Percentiles rank a stretch among this genome's conserved stretches.
Conservation (phyloP, 805 yeast species). For the Nakazawaea wickerhamii region DNA sequence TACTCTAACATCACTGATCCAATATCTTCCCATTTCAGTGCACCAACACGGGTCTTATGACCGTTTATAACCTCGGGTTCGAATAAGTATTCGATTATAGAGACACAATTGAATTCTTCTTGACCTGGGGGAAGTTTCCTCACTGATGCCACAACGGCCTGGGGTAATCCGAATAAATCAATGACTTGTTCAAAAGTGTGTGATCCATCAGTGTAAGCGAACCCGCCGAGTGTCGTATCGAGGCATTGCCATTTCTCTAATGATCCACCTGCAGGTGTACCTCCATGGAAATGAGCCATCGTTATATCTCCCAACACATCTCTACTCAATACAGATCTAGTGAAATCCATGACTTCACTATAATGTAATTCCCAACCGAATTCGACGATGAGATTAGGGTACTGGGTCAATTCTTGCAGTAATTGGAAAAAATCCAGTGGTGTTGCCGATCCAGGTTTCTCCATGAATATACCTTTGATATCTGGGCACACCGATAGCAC, state of each 20-base stretch:
- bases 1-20: conserved; percentile 12
- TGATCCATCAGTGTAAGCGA: conserved; percentile 9
- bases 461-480: conserved; percentile 8
- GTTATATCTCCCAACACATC: conserved; percentile 7
- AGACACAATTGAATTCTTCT: conserved; percentile 6
- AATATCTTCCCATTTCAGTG: conserved; percentile 9
- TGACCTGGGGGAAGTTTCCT: conserved; percentile 6
- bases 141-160: conserved; percentile 7
- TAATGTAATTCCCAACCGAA: conserved; percentile 13
- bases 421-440: conserved; percentile 3
- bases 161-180: conserved; percentile 9
- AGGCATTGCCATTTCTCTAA: conserved; percentile 12
- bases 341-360: conserved; percentile 7
- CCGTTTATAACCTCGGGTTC: neutral
- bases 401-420: neutral
- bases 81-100: conserved; percentile 4
- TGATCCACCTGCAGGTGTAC: conserved; percentile 11
- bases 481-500: neutral
- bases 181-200: conserved; percentile 12
- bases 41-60: conserved; percentile 6
- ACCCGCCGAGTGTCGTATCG: conserved; percentile 9
- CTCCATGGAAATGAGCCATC: conserved; percentile 10
- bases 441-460: conserved; percentile 8
- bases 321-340: neutral
- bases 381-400: conserved; percentile 8